Evolutionary conservation across 129 eudicot species (phyloP).

Genomic region (Ambrosia artemisiifolia): DNA sequence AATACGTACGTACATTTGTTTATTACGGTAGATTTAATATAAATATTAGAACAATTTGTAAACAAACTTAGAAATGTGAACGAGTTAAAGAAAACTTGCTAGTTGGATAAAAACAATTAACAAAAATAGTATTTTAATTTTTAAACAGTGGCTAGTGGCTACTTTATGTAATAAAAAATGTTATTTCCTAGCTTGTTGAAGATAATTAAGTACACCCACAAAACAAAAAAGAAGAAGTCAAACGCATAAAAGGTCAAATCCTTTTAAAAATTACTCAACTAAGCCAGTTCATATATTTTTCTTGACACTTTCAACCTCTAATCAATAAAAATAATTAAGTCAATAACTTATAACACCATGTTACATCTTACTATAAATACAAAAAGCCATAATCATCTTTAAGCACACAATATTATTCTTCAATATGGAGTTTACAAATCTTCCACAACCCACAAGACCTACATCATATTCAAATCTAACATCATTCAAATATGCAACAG

Average conservation of each 20-base stretch:
- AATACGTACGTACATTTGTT: too few relatives aligned
- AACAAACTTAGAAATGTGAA: too few relatives aligned
- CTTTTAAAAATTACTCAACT: not conserved
- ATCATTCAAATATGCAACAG: conserved; percentile 17
- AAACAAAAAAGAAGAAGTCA: not conserved
- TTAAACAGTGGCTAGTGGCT: not conserved
- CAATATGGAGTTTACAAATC: conserved; percentile 2
- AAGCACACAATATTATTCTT: not conserved
- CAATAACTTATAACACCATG: too few relatives aligned
- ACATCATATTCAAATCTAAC: conserved; percentile 21
- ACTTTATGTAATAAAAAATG: not conserved
- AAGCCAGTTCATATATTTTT: not conserved
- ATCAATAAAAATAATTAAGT: too few relatives aligned
- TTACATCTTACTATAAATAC: not conserved
- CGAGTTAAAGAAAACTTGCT: too few relatives aligned
- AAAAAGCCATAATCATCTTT: not conserved
- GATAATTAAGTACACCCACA: not conserved
- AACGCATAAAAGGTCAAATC: not conserved
- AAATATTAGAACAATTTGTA: too few relatives aligned
- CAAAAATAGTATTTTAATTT: too few relatives aligned
- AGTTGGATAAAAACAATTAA: too few relatives aligned
- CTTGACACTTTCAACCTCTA: too few relatives aligned
- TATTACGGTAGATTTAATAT: too few relatives aligned
- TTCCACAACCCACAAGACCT: conserved; percentile 29
- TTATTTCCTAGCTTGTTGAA: not conserved